A percentile compares a stretch with the other conserved stretches of the same genome.
phyloP scores from a whole-genome alignment of 108 stramenopile genomes.

The Cyclostephanos tholiformis region DNA sequence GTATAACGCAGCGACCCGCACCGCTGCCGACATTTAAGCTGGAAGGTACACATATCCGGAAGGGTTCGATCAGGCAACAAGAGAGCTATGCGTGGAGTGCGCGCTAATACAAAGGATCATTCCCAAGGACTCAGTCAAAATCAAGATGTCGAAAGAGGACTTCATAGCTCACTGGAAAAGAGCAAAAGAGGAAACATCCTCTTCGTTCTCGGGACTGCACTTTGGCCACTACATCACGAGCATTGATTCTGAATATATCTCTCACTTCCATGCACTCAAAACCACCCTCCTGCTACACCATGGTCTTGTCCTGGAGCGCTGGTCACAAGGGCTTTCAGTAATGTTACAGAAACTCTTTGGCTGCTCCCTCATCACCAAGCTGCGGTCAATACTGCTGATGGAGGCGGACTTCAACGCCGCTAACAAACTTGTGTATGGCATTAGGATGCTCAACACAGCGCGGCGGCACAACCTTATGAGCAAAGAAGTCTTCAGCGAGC shows the following conservation, averaged over 20 bases:
- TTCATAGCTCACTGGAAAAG: background rate
- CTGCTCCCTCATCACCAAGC: background rate
- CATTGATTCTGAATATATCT: background rate
- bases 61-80: background rate
- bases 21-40: background rate
- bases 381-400: conserved; percentile 10
- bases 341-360: background rate
- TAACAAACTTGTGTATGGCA: conserved; percentile 21
- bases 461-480: conserved; percentile 15
- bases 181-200: conserved; percentile 13
- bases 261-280: background rate
- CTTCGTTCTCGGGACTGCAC: conserved; percentile 1
- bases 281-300: background rate
- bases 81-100: background rate
- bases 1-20: background rate
- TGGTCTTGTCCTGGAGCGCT: background rate
- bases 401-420: conserved; percentile 19
- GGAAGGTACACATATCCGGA: background rate
- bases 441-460: conserved; percentile 9
- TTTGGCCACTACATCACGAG: conserved; percentile 14
- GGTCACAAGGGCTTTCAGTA: background rate
- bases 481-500: conserved; percentile 29
- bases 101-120: background rate
- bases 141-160: background rate
- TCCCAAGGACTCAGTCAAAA: background rate